These are phyloP conservation scores for Lentithecium fluviatile DNA, from an alignment of 495 filamentous ascomycete genomes.

Conservation along the genomic window DNA sequence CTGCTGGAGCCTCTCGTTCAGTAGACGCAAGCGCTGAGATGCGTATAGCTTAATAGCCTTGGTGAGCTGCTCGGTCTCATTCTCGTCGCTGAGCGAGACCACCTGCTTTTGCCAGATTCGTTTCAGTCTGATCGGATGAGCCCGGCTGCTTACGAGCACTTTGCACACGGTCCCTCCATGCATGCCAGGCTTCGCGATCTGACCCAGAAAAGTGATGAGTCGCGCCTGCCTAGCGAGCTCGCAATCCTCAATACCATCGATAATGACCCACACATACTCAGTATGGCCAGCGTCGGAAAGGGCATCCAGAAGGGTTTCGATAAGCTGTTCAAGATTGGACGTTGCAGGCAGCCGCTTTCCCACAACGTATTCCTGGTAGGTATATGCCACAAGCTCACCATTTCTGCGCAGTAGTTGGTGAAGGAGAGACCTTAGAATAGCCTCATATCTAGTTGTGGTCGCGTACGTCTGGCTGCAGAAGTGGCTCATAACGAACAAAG, in stretches of 20 bases:
- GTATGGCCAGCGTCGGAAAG: constrained; percentile 2
- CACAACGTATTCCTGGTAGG: constrained; percentile 2
- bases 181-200: neutral
- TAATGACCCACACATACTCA: neutral
- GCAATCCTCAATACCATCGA: constrained; percentile 18
- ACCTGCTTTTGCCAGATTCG: neutral
- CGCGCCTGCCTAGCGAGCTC: neutral
- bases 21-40: neutral
- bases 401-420: neutral
- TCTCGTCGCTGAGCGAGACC: neutral
- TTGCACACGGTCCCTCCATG: constrained; percentile 1
- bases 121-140: neutral
- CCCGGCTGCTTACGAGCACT: constrained; percentile 3
- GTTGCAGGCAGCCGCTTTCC: neutral
- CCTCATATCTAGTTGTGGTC: neutral
- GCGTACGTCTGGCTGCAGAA: neutral
- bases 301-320: neutral
- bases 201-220: neutral
- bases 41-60: neutral
- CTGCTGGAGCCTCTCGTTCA: neutral
- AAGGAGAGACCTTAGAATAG: neutral
- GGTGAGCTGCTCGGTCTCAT: neutral
- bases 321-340: neutral
- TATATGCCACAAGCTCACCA: neutral
- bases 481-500: neutral